Evolutionary conservation across 805 yeast genomes (phyloP).

Genomic region (Wickerhamiella azyma): DNA sequence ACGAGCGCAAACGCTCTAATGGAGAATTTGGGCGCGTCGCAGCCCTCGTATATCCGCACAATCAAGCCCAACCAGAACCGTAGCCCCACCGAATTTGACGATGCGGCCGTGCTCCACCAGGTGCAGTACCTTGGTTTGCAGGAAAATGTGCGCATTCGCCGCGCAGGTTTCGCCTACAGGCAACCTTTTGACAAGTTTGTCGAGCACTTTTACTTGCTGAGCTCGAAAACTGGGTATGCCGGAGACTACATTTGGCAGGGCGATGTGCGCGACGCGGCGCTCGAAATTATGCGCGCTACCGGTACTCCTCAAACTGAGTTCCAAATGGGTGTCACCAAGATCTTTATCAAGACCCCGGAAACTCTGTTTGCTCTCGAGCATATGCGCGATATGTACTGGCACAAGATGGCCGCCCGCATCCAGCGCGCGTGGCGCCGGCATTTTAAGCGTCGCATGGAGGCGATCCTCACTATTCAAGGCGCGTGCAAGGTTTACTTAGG

Average conservation of each 20-base stretch:
- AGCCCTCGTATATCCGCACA: slow-evolving; percentile 93
- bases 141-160: slow-evolving; percentile 91
- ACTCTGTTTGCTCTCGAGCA: slow-evolving; percentile 90
- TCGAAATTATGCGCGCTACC: slow-evolving; percentile 40
- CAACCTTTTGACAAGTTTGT: slow-evolving; percentile 94
- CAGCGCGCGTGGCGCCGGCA: slow-evolving; percentile 94
- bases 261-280: slow-evolving; percentile 40
- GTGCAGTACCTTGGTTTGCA: slow-evolving; percentile 90
- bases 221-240: slow-evolving; percentile 87
- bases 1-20: slow-evolving; percentile 81
- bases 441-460: slow-evolving; percentile 65
- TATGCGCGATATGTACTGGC: slow-evolving; percentile 95
- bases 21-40: slow-evolving; percentile 76
- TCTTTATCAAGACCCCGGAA: slow-evolving; percentile 93
- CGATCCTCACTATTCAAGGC: slow-evolving; percentile 64
- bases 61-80: slow-evolving; percentile 93
- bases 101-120: slow-evolving; percentile 83
- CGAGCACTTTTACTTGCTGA: slow-evolving; percentile 78
- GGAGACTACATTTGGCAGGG: slow-evolving; percentile 60
- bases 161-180: slow-evolving; percentile 98
- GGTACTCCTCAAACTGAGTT: slow-evolving; percentile 68
- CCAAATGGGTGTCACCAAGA: slow-evolving; percentile 84
- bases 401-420: slow-evolving; percentile 92
- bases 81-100: slow-evolving; percentile 80
- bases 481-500: slow-evolving; percentile 74